Base-by-base conservation (phyloP, 371 early-diverging fungal genomes). In the Nematocida parisii region DNA sequence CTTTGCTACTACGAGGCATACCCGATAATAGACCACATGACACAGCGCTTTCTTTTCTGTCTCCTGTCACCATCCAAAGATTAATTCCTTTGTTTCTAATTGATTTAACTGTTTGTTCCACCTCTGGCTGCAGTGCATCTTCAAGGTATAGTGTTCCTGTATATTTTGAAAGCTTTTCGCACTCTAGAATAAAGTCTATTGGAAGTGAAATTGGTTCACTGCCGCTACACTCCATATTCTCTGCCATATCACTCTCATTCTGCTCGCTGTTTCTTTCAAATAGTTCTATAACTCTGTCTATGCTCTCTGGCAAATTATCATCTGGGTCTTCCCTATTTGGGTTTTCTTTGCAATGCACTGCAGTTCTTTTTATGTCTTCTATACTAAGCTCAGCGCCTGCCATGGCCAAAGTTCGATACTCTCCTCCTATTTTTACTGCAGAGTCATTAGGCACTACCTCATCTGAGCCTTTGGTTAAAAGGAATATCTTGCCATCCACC, bases 11-110 rank as follows among this genome's bases (percentile, higher is more conserved):
- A 4, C 46, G 40, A 27, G 72, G 45, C 33, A 87, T 75, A n/a
- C 83, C 81, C 61, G 82, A 72, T 44, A 82, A 73, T 46, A 73
- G 64, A 24, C 73, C 85, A 80, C 86, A 86, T 86, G 90, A 92
- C 84, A 94, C 93, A n/a, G 99, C 97, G 0, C 97, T 97, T 86
- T 97, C 98, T 86, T 94, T 87, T 87, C 97, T 97, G 87, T 99
- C 99, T 58, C 99, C 99, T 0, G 99, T 99, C 71, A 99, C 86
- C 44, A 99, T 96, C 97, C 97, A 98, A 46, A 97, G 90, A 84
- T 93, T 93, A 85, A 97, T 94, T 0, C 95, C 95, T 0, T 95
- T 94, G 39, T 91, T 88, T 13, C 91, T 88, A 5, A 97, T 88
- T 5, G 90, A 87, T 20, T 90, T 91, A 61, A 98, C 93, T 44